Base-by-base conservation (phyloP, 78 protist genomes). In the slime mould (Dictyostelium discoideum) region DNA sequence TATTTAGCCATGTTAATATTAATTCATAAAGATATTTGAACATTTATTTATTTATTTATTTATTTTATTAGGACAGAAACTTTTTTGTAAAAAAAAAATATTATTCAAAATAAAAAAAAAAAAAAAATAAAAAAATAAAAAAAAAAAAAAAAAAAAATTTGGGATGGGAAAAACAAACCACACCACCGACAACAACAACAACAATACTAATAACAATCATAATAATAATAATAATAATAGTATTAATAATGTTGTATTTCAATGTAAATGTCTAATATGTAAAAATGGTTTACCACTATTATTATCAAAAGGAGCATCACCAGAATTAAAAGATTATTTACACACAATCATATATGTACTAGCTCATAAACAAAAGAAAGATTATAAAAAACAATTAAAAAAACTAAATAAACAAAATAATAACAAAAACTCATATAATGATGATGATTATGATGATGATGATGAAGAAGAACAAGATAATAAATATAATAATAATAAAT, bases 291-390 rank as follows among this genome's bases (percentile, higher is more conserved):
- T n/a, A 26, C 78, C 78, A 69, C 3, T 26, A 24, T 11, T 69
- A 26, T 69, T 69, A 69, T 26, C 78, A 69, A 69, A 69, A 29
- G 29, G 6, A 26, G 7, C 29, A 26, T n/a, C 73, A 63, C 78
- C 78, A 26, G 78, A 69, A 69, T 26, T 69, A 69, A 69, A 69
- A 69, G 78, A 69, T 69, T 69, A 26, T 69, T 29, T 69, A n/a
- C 44, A 42, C 13, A 69, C 78, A n/a, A 69, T 69, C 40, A 69
- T 69, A 16, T 69, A 69, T 11, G 40, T 69, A n/a, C 29, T 69
- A 29, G 2, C 39, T 11, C 3, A 69, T 26, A 69, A 69, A 69
- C 78, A 69, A 69, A 69, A 69, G 18, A 69, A 69, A 69, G 78
- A 69, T n/a, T 29, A 26, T 9, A 10, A 69, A n/a, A 69, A 69